Evolutionary conservation across 768 basidiomycete species (phyloP), one percentile per base, ranked within the genome.

Genomic region (Amanita exitialis): DNA sequence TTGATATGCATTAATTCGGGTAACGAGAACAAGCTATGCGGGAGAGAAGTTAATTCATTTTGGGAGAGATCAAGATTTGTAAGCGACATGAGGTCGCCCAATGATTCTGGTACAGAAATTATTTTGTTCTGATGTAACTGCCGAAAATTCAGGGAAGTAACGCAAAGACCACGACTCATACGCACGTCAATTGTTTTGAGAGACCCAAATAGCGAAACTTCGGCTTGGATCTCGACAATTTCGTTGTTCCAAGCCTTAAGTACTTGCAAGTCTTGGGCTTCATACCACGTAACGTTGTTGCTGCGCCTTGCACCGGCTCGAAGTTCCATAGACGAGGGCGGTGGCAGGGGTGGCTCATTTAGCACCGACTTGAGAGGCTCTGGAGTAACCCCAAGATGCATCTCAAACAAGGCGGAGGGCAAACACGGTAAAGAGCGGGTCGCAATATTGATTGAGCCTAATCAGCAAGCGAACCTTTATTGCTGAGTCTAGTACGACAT

Each of bases 141-240:
- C 18, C 30, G 16, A 32, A 18, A 28, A 32, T 10, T 46, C 61
- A 49, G 48, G 44, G 44, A 12, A 54, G 42, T 30, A 41, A 30
- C 20, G 27, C 37, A 37, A 32, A 3, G 20, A 27, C 32, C 21
- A 38, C 18, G 35, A 25, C 32, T 8, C 6, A 13, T 13, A 69
- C 88, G 51, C 66, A 89, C 89, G 64, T 92, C 90, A 36, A 92
- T 58, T 1, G 72, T 77, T 65, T 90, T 90, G 47, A 92, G 69
- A 3, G 86, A 87, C 2, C 89, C 89, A 61, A 92, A 92, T 41
- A 90, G 71, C 0, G 85, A 84, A 12, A 92, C 83, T 62, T 92
- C 90, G 20, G 80, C 82, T 56, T 90, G 89, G 25, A 92, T 73
- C 59, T 87, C 85, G 15, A 75, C 56, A 37, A 92, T 90, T 16